Evolutionary conservation across 805 yeast species (phyloP).

Genomic region (Candida pini): DNA sequence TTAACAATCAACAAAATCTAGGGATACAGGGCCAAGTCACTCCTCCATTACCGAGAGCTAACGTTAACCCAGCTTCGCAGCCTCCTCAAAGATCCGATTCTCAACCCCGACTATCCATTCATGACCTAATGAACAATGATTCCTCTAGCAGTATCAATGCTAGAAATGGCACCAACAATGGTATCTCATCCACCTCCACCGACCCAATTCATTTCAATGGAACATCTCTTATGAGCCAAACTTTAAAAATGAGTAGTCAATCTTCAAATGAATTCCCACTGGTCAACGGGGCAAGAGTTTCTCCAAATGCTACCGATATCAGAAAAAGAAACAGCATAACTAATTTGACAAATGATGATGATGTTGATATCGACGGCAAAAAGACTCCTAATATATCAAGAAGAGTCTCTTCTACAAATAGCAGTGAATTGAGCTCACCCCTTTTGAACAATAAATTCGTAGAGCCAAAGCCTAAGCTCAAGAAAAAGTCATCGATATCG

Average conservation of each 20-base stretch:
- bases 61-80: background rate
- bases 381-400: conserved; percentile 30
- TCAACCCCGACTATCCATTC: conserved; percentile 28
- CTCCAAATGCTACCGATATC: conserved; percentile 9
- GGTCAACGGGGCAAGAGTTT: conserved; percentile 1
- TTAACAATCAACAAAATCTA: background rate
- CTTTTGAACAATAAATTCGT: conserved; percentile 2
- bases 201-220: no score
- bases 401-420: conserved; percentile 7
- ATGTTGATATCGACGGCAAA: conserved; percentile 37
- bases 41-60: background rate
- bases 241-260: no score
- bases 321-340: conserved; percentile 25
- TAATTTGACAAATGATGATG: conserved; percentile 40
- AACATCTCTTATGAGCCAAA: background rate
- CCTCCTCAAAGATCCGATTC: conserved; percentile 12
- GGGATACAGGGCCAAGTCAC: background rate
- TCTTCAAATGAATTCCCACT: no score
- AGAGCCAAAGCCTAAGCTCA: conserved; percentile 7
- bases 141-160: conserved; percentile 2
- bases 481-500: conserved; percentile 6
- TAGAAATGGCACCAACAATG: background rate
- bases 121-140: conserved; percentile 26
- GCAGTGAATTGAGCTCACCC: conserved; percentile 10
- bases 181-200: background rate